Base-by-base conservation (phyloP, 2,329 filamentous ascomycete species). In the Huntiella savannae region DNA sequence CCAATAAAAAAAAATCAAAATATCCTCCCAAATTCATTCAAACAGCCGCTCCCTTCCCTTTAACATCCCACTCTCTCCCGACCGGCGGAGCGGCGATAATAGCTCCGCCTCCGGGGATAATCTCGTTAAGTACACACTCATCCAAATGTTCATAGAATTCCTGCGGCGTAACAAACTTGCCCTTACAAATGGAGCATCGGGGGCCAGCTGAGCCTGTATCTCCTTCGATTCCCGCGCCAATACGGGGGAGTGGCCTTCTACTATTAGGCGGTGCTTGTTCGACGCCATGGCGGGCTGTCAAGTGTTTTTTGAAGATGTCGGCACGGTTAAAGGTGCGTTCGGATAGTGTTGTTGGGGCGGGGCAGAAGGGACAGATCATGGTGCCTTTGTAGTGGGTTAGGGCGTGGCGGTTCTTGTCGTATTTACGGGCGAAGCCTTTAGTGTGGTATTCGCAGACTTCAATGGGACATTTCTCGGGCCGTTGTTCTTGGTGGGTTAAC, bases 91-190 rank as follows among this genome's bases (percentile, higher is more conserved):
- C 17, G 1, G 17, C 17, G 5, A 19, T 19, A 5, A 19, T 19
- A 5, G 17, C 17, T 19, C 17, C 17, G 15, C 22, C 37, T 11
- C 10, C 44, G 4, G 71, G 69, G 11, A 74, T 69, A 45, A 76
- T 73, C 12, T 73, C 71, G 43, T 71, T 71, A 38, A 76, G 62
- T 33, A 76, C 71, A 46, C 72, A 76, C 53, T 76, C 72, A 53
- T 81, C 88, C 53, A 95, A 68, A 68, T 96, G 88, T 65, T 96
- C 88, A 60, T 96, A 95, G 64, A 95, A 95, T 57, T 95, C 88
- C 62, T 96, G 88, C 2, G 88, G 84, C 50, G 80, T 88, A 53
- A 71, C 71, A 59, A 94, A 96, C 11, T 66, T 64, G 5, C 75
- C 83, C 37, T 77, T 73, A 62, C 88, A 96, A 52, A 91, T 96